Evolutionary conservation across 148 eudicot genomes (phyloP), one percentile per base, ranked within the genome.

Genomic region (Camellia granthamiana): DNA sequence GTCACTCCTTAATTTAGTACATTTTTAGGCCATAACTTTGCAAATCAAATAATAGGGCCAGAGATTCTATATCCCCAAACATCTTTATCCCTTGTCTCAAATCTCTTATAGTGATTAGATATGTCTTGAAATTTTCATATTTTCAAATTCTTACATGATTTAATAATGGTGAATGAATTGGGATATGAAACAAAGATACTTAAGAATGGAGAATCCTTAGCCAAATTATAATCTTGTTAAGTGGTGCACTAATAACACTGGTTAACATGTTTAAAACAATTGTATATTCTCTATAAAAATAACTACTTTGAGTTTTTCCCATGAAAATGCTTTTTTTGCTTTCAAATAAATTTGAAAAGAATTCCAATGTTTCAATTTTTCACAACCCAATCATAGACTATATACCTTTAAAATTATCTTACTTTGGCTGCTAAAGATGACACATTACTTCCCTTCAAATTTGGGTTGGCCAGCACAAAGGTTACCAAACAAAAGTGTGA

Each of bases 391-490:
- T n/a, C 19, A 43, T 68, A 68, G 16, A 68, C 21, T 43, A 44
- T 42, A 68, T 30, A 1, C 38, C 38, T 30, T 30, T 30, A 30
- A 49, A 49, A 5, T 4, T 49, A 7, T 49, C 52, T 49, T 49
- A 49, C 52, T 49, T 67, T 72, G 52, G 59, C 49, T 56, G 30
- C 65, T 12, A 75, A 41, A 61, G 19, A 38, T 43, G 55, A n/a
- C 44, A 56, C 49, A 56, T 74, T 38, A 16, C 65, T 56, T 4
- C 65, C 65, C 21, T 59, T 38, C 46, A 56, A 56, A 41, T 16
- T 58, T 7, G 49, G 51, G 67, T 44, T 76, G 78, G 78, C 69
- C 52, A 61, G 54, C 79, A 62, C 54, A 76, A 76, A 76, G 69
- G 13, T 46, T 76, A 5, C 52, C 69, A 11, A 42, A 43, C n/a